Base-by-base conservation (phyloP, 2,329 filamentous ascomycete genomes). In the Trichoderma koningiopsis region DNA sequence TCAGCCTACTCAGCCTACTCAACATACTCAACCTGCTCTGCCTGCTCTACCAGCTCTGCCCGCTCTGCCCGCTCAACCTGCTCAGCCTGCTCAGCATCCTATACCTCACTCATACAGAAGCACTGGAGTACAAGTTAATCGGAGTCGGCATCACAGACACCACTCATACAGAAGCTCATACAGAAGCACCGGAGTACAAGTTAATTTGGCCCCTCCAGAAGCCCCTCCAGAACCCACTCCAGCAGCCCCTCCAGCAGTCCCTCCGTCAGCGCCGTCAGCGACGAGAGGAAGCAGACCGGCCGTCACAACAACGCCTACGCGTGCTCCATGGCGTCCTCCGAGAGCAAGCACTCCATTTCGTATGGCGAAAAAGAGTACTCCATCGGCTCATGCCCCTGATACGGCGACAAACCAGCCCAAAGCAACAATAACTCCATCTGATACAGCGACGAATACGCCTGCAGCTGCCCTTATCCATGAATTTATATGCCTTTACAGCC, bases 401-500 rank as follows among this genome's bases (percentile, higher is more conserved):
- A 49, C n/a, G 8, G n/a, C 43, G 43, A 49, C 22, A 11, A 49
- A 49, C 10, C 14, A 40, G 29, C 31, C 60, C 11, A 8, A 24
- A n/a, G 10, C 8, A 49, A 22, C 43, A 22, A 49, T 10, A 22
- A 19, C 40, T 47, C 2, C 40, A 2, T 8, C 31, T 24, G 47
- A 10, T 16, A 0, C 22, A 33, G 31, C 55, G 6, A n/a, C n/a
- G 5, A 31, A 33, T 10, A 5, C 59, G 11, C 19, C 61, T 24
- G 10, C 75, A 3, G 91, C 89, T 24, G 93, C 94, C 2, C 85
- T 87, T 0, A 93, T 97, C 49, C 83, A 92, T 76, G 93, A 96
- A 76, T 96, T 91, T 79, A 86, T 88, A 71, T 97, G 94, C 78
- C 88, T 97, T 5, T 97, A 92, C 80, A 96, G 94, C 2, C 89